Percentiles rank a stretch among this genome's conserved stretches.
These are phyloP conservation scores for Fraxinus angustifolia DNA, from an alignment of 305 asterid genomes.

Conservation along the genomic window DNA sequence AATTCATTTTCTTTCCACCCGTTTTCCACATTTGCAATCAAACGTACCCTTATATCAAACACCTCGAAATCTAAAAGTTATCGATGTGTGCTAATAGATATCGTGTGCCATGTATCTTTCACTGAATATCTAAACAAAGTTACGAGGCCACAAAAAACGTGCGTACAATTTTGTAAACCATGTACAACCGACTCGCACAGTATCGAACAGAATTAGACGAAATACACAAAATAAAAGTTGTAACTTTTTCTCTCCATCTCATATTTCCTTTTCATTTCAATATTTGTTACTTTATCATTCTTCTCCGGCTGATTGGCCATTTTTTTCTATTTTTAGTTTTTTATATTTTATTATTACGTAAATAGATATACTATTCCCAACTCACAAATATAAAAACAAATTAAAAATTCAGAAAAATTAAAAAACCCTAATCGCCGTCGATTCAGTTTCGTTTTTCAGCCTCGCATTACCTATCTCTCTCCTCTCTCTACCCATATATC, in stretches of 20 bases:
- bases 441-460: constrained; percentile 56
- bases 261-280: neutral
- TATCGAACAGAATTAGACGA: neutral
- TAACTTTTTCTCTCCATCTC: neutral
- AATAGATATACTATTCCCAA: neutral
- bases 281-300: neutral
- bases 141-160: neutral
- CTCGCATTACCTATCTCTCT: constrained; percentile 48
- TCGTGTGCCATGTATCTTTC: neutral
- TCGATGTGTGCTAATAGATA: neutral
- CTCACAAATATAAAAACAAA: neutral
- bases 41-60: neutral
- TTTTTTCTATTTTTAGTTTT: neutral
- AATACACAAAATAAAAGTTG: neutral
- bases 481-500: constrained; percentile 12
- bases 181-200: neutral
- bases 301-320: neutral
- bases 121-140: neutral
- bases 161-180: neutral
- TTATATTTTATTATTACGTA: neutral
- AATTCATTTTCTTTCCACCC: no score
- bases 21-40: no score
- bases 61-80: no score
- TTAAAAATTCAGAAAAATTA: neutral
- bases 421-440: constrained; percentile 54